These are phyloP conservation scores for grape (Vitis vinifera) DNA, from an alignment of 164 flowering plant genomes.

Conservation along the genomic window DNA sequence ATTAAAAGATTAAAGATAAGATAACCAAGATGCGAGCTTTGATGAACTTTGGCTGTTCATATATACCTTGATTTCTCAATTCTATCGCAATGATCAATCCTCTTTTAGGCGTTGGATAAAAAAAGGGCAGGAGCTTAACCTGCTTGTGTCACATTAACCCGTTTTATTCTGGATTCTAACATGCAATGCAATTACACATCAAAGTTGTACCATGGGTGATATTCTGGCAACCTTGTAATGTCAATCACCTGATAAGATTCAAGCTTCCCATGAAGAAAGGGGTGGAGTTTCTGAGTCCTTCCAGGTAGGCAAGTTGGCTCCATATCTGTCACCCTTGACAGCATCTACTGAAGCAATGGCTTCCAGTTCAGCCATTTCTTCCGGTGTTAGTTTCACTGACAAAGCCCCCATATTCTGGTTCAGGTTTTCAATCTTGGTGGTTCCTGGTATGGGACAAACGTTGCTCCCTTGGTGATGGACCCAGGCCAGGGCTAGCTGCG, in stretches of 20 bases:
- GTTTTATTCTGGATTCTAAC: too few species aligned
- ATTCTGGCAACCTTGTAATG: too few species aligned
- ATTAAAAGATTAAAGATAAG: too few species aligned
- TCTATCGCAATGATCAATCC: too few species aligned
- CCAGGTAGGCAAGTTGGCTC: conserved; percentile 6
- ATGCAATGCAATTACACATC: too few species aligned
- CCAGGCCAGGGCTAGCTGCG: conserved; percentile 45
- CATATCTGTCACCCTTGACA: conserved; percentile 35
- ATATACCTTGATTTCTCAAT: too few species aligned
- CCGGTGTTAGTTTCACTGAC: conserved; percentile 36
- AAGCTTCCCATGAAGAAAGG: conserved; percentile 29
- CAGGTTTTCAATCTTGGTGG: conserved; percentile 47
- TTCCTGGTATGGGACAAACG: conserved; percentile 42
- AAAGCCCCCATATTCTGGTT: conserved; percentile 45
- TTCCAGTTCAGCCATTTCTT: conserved; percentile 43
- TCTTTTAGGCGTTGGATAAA: too few species aligned
- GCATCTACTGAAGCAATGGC: conserved; percentile 24
- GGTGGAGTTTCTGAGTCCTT: conserved; percentile 26
- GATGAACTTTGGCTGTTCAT: too few species aligned
- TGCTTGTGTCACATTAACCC: too few species aligned
- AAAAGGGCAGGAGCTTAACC: too few species aligned
- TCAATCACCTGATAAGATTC: background rate
- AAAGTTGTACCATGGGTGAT: too few species aligned
- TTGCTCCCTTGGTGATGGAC: conserved; percentile 38
- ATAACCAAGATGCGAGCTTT: too few species aligned